Evolutionary conservation across 257 asterid genomes (phyloP).

Genomic region (Echites panduratus): DNA sequence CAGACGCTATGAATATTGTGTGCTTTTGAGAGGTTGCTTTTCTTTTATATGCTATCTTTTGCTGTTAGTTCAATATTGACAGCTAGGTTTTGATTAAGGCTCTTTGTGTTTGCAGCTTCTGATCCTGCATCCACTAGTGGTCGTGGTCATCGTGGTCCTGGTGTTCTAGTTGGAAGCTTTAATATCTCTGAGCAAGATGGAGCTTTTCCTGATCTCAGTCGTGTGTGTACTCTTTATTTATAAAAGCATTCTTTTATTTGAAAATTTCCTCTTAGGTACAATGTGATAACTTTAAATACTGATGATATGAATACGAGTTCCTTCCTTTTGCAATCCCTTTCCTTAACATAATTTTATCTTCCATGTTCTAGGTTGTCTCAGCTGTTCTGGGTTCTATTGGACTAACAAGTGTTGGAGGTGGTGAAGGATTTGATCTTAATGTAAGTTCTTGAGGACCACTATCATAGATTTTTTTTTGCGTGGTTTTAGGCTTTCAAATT

Average conservation of each 20-base stretch:
- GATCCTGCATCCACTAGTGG: constrained; percentile 53
- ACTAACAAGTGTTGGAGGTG: constrained; percentile 49
- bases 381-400: constrained; percentile 60
- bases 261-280: not conserved
- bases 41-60: not conserved
- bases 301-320: not conserved
- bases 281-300: not conserved
- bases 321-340: not conserved
- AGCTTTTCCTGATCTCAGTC: constrained; percentile 65
- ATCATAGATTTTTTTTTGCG: not conserved
- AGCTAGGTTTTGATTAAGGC: constrained; percentile 16
- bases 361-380: constrained; percentile 52
- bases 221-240: constrained; percentile 40
- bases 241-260: not conserved
- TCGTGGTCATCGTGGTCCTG: constrained; percentile 45
- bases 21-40: not conserved
- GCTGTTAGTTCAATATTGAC: not conserved
- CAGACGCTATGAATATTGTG: not conserved
- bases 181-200: constrained; percentile 84
- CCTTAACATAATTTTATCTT: constrained; percentile 12
- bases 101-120: constrained; percentile 38
- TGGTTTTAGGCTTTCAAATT: not conserved
- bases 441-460: constrained; percentile 32
- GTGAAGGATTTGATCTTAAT: constrained; percentile 70
- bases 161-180: constrained; percentile 76